A percentile compares a stretch with the other conserved stretches of the same genome.
Evolutionary conservation across 1,284 basidiomycete species (phyloP).

Genomic region (Papiliotrema terrestris): DNA sequence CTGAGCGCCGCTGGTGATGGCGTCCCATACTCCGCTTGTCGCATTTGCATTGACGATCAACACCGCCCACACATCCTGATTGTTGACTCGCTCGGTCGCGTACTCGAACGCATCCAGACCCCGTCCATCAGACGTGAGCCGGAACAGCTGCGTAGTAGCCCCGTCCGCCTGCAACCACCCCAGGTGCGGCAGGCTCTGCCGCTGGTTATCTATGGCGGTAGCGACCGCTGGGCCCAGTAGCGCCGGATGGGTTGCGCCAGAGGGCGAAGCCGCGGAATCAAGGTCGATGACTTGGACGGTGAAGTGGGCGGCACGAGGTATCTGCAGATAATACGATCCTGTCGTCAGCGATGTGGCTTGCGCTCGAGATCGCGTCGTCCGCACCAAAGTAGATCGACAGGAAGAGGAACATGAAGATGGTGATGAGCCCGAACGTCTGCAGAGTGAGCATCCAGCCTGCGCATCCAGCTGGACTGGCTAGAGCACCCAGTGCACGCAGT

Average conservation of each 20-base stretch:
- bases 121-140: conserved; percentile 11
- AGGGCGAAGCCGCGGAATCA: conserved; percentile 33
- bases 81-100: conserved; percentile 24
- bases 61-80: conserved; percentile 39
- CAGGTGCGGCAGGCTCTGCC: conserved; percentile 13
- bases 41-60: conserved; percentile 41
- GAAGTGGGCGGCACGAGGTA: conserved; percentile 21
- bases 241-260: conserved; percentile 26
- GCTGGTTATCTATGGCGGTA: conserved; percentile 10
- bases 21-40: conserved; percentile 30
- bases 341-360: conserved; percentile 2
- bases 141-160: conserved; percentile 13
- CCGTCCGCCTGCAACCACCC: conserved; percentile 19
- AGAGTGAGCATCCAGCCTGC: background rate
- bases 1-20: conserved; percentile 20
- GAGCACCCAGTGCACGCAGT: background rate
- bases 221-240: conserved; percentile 37
- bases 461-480: background rate
- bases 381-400: conserved; percentile 39
- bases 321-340: conserved; percentile 28
- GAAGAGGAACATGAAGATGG: conserved; percentile 26
- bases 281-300: conserved; percentile 35
- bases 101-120: conserved; percentile 28
- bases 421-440: conserved; percentile 26
- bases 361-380: background rate